These are phyloP conservation scores for Ascoidea tarda DNA, from an alignment of 805 yeast species.

Conservation along the genomic window DNA sequence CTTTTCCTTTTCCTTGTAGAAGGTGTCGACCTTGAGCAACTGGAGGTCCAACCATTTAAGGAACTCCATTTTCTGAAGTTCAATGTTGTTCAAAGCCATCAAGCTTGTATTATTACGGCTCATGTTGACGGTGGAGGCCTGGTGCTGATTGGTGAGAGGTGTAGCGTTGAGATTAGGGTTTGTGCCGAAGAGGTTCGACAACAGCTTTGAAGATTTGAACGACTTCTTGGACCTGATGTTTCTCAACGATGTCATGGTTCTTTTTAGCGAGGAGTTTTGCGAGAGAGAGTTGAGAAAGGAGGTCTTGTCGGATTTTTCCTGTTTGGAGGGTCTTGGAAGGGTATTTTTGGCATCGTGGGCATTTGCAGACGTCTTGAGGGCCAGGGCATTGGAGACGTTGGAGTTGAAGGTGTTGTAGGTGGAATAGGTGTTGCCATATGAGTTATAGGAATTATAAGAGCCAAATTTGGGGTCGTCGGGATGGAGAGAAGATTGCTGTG, in stretches of 20 bases:
- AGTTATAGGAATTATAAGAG: no score
- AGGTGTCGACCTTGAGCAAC: constrained; percentile 41
- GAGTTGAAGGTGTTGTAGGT: neutral
- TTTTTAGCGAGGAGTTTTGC: neutral
- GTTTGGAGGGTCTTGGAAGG: neutral
- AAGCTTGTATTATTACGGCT: constrained; percentile 10
- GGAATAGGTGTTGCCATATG: neutral
- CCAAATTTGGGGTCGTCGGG: neutral
- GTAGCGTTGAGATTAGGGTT: neutral
- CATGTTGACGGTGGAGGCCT: constrained; percentile 1
- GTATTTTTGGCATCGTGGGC: no score
- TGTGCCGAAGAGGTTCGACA: neutral
- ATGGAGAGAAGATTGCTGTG: neutral
- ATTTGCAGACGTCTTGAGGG: no score
- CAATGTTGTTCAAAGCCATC: neutral
- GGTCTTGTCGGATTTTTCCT: neutral
- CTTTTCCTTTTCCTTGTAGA: constrained; percentile 46
- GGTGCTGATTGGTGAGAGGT: neutral
- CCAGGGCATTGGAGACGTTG: no score
- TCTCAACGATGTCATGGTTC: no score
- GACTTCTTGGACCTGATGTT: no score
- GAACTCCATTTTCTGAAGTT: constrained; percentile 33
- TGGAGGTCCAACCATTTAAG: constrained; percentile 55
- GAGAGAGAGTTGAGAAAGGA: neutral
- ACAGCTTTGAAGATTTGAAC: neutral